Base-by-base conservation (phyloP, 2,329 filamentous ascomycete species). In the Myriosclerotinia scirpicola region DNA sequence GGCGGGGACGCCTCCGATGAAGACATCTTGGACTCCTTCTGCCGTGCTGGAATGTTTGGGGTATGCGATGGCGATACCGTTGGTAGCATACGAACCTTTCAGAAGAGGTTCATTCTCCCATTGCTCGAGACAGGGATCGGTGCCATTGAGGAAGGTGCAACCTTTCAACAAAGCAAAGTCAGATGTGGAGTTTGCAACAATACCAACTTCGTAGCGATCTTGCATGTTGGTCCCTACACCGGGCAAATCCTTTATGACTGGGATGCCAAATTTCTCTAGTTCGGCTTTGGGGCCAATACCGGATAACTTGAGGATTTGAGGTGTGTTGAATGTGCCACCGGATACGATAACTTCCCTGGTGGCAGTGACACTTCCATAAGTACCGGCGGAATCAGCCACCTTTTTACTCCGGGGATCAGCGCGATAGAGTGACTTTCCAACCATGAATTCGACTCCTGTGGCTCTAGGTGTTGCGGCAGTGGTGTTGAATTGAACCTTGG, bases 171-270 rank as follows among this genome's bases (percentile, higher is more conserved):
- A 73, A 2, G 74, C 75, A 70, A 80, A 81, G 69, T 80, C 76
- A 60, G 73, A 78, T 1, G 76, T 79, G 5, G 74, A 67, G n/a
- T 81, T 77, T 34, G 79, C 82, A 48, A 80, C 74, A 30, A 83
- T 77, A 22, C 77, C 76, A 58, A 83, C 78, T 73, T 82, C 83
- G 73, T 84, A 65, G n/a, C 44, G 83, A 68, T 88, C 84, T 73
- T 84, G 80, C 1, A 87, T 78, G 76, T 88, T 87, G 44, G 78
- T 80, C 50, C 87, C 87, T 17, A 90, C 86, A 20, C 90, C 86
- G 0, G 85, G 86, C 1, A 87, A 79, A 72, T 89, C 81, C 5
- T 61, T 84, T 48, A 87, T 71, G 6, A 86, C 78, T 5, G 79
- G 75, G 67, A 88, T 87, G 40, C 78, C 74, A 71, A 83, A 71